Evolutionary conservation across 352 stramenopile genomes (phyloP), one percentile per base, ranked within the genome.

Genomic region (Phytopythium mirpurense): DNA sequence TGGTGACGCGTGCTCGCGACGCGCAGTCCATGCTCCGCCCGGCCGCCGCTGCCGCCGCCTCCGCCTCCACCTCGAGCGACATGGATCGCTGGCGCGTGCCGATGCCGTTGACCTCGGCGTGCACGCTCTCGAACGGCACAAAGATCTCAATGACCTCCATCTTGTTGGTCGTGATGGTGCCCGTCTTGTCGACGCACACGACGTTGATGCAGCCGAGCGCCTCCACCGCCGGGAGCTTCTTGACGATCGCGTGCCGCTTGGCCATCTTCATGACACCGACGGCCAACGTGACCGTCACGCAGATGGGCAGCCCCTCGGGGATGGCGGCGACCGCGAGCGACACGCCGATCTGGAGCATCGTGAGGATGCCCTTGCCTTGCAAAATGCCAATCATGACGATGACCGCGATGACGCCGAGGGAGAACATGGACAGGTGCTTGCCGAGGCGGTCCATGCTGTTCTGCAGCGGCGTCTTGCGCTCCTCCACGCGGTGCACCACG

Each of bases 271-370:
- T 92, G 40, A 92, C 82, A 5, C 82, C 78, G 54, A 91, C 81
- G 0, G 80, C 78, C 24, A 91, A 54, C 5, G 79, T 93, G 21
- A 92, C 80, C 18, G 82, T 93, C 50, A 93, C 80, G 41, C 80
- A 91, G 46, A 92, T 92, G 9, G 81, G 81, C 15, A 92, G 57
- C 9, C 81, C 85, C 40, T 94, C 80, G 2, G 82, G 78, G 29
- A 93, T 82, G 61, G 95, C 68, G 68, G 78, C 68, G 26, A 94
- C 70, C 41, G 75, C 59, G 31, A 95, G 77, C 64, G 90, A 98
- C 5, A 98, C 91, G 16, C 93, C 95, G 50, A 98, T 98, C 52
- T 97, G 96, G 27, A 99, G 87, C 70, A 98, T 98, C 49, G 96
- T 88, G 18, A 99, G 73, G 46, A 98, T 78, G 0, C 92, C 86